These are phyloP conservation scores for Cephaloascus albidus DNA, from an alignment of 805 yeast species.

Conservation along the genomic window DNA sequence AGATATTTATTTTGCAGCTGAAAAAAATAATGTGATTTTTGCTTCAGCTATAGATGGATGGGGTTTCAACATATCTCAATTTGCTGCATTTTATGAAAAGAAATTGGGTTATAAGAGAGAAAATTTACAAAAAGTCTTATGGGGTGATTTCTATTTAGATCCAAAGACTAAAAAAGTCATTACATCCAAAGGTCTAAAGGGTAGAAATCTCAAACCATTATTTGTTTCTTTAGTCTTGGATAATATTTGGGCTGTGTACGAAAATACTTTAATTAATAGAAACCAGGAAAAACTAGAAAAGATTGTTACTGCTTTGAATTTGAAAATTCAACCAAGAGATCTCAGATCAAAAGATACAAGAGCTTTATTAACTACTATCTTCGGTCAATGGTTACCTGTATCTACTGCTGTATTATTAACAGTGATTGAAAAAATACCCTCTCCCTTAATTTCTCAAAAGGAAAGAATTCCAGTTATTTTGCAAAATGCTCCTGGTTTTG, in stretches of 20 bases:
- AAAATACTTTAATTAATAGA: constrained; percentile 53
- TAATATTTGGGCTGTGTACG: constrained; percentile 87
- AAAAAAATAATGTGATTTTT: constrained; percentile 80
- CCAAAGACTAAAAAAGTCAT: constrained; percentile 82
- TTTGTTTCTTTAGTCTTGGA: constrained; percentile 85
- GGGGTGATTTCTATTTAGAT: constrained; percentile 93
- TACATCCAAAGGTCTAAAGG: constrained; percentile 53
- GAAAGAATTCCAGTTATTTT: constrained; percentile 63
- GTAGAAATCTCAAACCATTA: constrained; percentile 61
- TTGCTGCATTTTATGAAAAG: constrained; percentile 76
- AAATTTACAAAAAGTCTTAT: constrained; percentile 73
- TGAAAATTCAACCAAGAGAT: constrained; percentile 68
- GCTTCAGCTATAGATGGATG: constrained; percentile 93
- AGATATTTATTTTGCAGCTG: constrained; percentile 81
- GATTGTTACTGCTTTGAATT: constrained; percentile 60
- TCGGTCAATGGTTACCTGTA: constrained; percentile 93
- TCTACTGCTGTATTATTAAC: constrained; percentile 78
- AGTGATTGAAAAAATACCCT: constrained; percentile 78
- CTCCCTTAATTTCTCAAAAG: constrained; percentile 70
- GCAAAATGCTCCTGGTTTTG: constrained; percentile 43
- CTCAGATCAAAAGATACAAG: constrained; percentile 70
- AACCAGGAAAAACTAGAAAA: constrained; percentile 67
- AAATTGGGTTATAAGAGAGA: constrained; percentile 79
- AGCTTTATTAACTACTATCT: constrained; percentile 49
- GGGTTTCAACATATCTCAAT: constrained; percentile 90